Conservation (phyloP, 2,329 filamentous ascomycete species). For the Fusarium domesticum region DNA sequence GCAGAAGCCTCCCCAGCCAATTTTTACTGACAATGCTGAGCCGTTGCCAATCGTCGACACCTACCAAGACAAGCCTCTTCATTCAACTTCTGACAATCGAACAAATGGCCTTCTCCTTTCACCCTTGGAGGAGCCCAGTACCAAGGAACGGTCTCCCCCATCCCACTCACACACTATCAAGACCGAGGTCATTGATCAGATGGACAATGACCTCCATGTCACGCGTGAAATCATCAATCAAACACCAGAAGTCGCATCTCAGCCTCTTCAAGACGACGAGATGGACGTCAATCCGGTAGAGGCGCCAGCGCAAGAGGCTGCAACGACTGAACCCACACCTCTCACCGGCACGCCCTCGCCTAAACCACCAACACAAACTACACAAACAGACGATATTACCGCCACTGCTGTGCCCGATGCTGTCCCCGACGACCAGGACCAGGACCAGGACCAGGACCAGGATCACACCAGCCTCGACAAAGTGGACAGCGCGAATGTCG, state of each 20-base stretch:
- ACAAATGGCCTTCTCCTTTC: not conserved
- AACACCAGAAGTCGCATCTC: not conserved
- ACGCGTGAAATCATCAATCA: not conserved
- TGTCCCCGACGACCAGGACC: not conserved
- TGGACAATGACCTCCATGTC: not conserved
- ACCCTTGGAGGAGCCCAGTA: not conserved
- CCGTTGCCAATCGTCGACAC: not conserved
- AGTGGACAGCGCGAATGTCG: too few species aligned
- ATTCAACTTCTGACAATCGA: not conserved
- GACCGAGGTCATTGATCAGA: not conserved
- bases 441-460: not conserved
- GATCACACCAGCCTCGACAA: too few species aligned
- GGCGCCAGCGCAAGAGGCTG: slow-evolving; percentile 12
- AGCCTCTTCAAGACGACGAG: slow-evolving; percentile 8
- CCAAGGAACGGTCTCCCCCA: not conserved
- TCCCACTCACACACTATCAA: not conserved
- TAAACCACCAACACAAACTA: not conserved
- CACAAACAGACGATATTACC: not conserved
- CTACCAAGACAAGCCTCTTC: not conserved
- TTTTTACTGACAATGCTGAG: not conserved
- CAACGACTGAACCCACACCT: slow-evolving; percentile 17
- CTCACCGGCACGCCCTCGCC: slow-evolving; percentile 1
- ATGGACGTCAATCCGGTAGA: slow-evolving; percentile 22
- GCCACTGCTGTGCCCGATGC: slow-evolving; percentile 4
- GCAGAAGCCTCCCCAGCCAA: slow-evolving; percentile 5